Percentiles rank a stretch among this genome's conserved stretches.
Evolutionary conservation across 352 stramenopile species (phyloP).

Genomic region (Phytophthora cryptogea): DNA sequence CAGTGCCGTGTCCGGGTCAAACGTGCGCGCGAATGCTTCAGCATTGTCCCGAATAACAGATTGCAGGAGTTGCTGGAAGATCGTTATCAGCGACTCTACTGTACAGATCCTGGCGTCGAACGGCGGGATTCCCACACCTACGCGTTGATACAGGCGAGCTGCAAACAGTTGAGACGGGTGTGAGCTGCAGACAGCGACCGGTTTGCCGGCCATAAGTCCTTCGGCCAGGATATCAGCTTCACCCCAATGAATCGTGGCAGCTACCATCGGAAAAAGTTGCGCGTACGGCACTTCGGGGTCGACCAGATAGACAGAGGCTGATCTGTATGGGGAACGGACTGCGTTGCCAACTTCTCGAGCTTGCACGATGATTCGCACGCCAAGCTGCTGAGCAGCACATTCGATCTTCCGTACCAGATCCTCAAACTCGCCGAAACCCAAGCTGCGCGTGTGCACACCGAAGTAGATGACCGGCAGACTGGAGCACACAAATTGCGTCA

Average conservation of each 20-base stretch:
- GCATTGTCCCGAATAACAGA: conserved; percentile 44
- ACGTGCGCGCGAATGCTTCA: conserved; percentile 38
- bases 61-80: conserved; percentile 57
- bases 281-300: conserved; percentile 52
- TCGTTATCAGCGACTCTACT: conserved; percentile 55
- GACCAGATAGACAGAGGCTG: conserved; percentile 19
- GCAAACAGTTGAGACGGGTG: conserved; percentile 90
- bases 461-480: conserved; percentile 42
- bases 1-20: conserved; percentile 68
- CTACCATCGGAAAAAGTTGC: conserved; percentile 76
- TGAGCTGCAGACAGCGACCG: conserved; percentile 85
- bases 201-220: conserved; percentile 74
- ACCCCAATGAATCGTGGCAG: conserved; percentile 75
- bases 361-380: conserved; percentile 52
- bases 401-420: conserved; percentile 41
- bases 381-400: conserved; percentile 23
- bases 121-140: conserved; percentile 65
- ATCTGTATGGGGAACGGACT: conserved; percentile 7
- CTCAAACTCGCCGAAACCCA: conserved; percentile 24
- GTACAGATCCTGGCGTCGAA: conserved; percentile 66
- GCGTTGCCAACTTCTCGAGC: conserved; percentile 5
- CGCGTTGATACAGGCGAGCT: conserved; percentile 57
- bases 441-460: conserved; percentile 28
- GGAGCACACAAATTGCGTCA: conserved; percentile 9
- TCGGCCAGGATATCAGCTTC: conserved; percentile 74